Evolutionary conservation across 257 asterid species (phyloP).

Genomic region (Nicotiana undulata): DNA sequence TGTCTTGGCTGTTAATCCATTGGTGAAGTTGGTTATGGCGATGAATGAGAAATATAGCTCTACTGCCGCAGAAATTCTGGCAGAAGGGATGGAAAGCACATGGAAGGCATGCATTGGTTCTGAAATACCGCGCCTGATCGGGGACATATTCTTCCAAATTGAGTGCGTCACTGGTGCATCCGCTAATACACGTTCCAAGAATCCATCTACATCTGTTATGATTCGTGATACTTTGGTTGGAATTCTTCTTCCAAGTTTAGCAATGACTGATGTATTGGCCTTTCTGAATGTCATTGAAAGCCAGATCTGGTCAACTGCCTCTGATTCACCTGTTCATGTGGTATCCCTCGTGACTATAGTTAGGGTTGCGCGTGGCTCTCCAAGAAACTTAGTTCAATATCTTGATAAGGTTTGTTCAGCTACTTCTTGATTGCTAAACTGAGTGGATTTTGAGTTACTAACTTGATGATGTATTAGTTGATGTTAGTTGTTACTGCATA

Average conservation of each 20-base stretch:
- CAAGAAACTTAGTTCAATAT: conserved; percentile 76
- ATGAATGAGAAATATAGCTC: conserved; percentile 79
- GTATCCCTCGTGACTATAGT: conserved; percentile 79
- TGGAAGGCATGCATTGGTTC: conserved; percentile 74
- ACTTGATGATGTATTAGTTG: not conserved
- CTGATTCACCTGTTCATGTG: conserved; percentile 95
- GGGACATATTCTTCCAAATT: conserved; percentile 88
- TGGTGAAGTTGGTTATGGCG: conserved; percentile 82
- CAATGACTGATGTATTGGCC: conserved; percentile 83
- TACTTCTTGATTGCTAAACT: conserved; percentile 5
- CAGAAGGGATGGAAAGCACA: conserved; percentile 97
- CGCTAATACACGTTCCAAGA: conserved; percentile 31
- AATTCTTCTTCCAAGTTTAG: conserved; percentile 86
- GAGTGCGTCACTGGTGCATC: conserved; percentile 84
- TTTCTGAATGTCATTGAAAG: conserved; percentile 84
- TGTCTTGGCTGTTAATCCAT: conserved; percentile 55
- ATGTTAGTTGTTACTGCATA: not conserved
- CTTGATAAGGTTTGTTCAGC: conserved; percentile 84
- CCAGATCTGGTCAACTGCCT: conserved; percentile 98
- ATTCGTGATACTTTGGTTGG: conserved; percentile 70
- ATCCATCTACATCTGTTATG: conserved; percentile 37
- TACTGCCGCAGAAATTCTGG: conserved; percentile 95
- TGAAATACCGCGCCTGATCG: conserved; percentile 71
- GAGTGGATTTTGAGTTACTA: not conserved
- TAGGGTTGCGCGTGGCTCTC: conserved; percentile 82